These are phyloP conservation scores for Pichia cabralensis DNA, from an alignment of 805 yeast species.

Conservation along the genomic window DNA sequence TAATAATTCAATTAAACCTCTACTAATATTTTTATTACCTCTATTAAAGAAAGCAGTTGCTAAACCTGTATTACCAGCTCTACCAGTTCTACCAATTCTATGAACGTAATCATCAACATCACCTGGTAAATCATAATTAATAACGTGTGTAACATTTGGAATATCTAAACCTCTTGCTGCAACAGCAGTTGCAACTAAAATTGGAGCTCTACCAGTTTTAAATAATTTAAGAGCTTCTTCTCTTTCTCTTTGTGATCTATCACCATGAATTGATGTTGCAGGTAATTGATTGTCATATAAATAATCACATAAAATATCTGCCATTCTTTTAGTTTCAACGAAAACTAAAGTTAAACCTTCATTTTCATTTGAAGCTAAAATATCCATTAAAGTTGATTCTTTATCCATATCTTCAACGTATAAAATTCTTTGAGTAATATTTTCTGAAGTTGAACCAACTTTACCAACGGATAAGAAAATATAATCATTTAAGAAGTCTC, in stretches of 20 bases:
- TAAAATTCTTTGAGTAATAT: constrained; percentile 87
- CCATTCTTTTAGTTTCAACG: constrained; percentile 98
- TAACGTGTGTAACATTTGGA: constrained; percentile 96
- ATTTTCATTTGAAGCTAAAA: constrained; percentile 60
- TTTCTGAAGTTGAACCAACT: constrained; percentile 98
- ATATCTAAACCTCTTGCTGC: constrained; percentile 99
- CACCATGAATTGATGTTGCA: constrained; percentile 99
- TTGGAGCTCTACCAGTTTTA: constrained; percentile 85
- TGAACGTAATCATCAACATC: constrained; percentile 98
- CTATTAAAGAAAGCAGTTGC: constrained; percentile 99
- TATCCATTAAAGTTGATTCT: constrained; percentile 81
- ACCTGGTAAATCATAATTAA: constrained; percentile 93
- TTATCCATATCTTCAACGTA: constrained; percentile 92
- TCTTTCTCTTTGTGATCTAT: constrained; percentile 95
- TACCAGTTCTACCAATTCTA: constrained; percentile 99
- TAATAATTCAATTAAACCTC: constrained; percentile 78
- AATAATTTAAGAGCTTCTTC: constrained; percentile 94
- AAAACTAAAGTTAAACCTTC: constrained; percentile 85
- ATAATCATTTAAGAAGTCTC: constrained; percentile 93
- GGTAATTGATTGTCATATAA: constrained; percentile 83
- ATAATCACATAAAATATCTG: constrained; percentile 90
- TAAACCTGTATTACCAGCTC: constrained; percentile 99
- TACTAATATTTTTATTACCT: constrained; percentile 80
- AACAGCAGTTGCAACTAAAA: constrained; percentile 97
- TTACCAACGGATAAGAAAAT: constrained; percentile 96